Base-by-base conservation (phyloP, 768 basidiomycete genomes). In the Sporobolomyces pararoseus region DNA sequence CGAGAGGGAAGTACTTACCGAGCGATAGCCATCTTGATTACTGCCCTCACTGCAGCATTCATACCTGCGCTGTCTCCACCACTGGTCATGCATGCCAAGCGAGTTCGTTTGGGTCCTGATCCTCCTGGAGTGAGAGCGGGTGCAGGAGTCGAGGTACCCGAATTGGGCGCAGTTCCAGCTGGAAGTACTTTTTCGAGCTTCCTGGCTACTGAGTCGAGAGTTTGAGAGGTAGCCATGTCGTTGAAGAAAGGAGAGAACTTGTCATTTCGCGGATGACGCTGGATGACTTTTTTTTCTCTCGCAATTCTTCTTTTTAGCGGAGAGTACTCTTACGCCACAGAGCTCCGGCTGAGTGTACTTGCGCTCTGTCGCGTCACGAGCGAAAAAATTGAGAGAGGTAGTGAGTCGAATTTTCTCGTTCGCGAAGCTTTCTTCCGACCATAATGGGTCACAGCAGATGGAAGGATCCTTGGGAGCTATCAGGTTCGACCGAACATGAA, bases 31-130 rank as follows among this genome's bases (percentile, higher is more conserved):
- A 87, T 87, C 81, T 92, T 92, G 73, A 98, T 95, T 53, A 93
- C 88, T 0, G 93, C 85, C 75, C 96, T 89, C 61, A 99, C 95
- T 64, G 87, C 90, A 37, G 92, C 91, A 78, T 95, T 94, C 81
- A 79, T 80, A 77, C 96, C 96, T 61, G 96, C 94, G 81, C 90
- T 91, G 83, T 99, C 96, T 78, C 96, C 95, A 53, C 95, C 96
- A 3, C 89, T 90, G 1, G 96, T 99, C 73, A 98, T 85, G 58
- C 95, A 88, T 1, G 94, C 95, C 37, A 79, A 75, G 4, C 71
- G 35, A 3, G 70, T 66, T 21, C 59, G 35, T n/a, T 54, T 44
- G 63, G 61, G 61, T 42, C 69, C 63, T 7, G 61, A 51, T 32
- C 58, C 58, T 29, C 58, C 58, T n/a, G 58, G 58, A 14, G 58